Conservation (phyloP, 2,329 filamentous ascomycete species). For the Scorias spongiosa region DNA sequence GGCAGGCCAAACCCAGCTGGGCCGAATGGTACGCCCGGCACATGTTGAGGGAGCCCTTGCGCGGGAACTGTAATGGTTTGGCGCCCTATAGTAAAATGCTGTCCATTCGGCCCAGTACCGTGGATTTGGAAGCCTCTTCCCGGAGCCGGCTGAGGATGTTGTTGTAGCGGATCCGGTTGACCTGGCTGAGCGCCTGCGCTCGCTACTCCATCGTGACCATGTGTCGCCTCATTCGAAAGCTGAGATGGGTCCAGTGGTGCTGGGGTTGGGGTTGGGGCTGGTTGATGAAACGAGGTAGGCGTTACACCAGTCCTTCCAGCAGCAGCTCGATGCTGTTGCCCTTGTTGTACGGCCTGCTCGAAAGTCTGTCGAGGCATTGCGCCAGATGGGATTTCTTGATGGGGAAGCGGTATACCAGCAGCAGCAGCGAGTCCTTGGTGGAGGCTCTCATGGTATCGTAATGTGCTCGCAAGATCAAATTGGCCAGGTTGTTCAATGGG, state of each 20-base stretch:
- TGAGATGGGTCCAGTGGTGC: background rate
- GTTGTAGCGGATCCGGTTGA: background rate
- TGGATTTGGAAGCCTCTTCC: conserved; percentile 15
- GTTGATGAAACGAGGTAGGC: background rate
- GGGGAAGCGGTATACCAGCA: conserved; percentile 1
- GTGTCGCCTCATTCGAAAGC: too few relatives aligned
- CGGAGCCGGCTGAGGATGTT: conserved; percentile 6
- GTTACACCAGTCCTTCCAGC: background rate
- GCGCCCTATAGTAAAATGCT: conserved; percentile 17
- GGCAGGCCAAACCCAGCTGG: background rate
- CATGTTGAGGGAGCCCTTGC: background rate
- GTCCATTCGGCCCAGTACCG: conserved; percentile 15
- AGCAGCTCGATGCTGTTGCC: conserved; percentile 12
- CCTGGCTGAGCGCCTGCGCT: background rate
- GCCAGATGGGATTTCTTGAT: background rate
- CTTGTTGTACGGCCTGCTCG: conserved; percentile 2
- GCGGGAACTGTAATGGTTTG: conserved; percentile 9
- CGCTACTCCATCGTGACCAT: background rate
- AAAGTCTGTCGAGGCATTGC: background rate
- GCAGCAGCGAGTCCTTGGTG: conserved; percentile 6
- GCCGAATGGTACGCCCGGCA: conserved; percentile 3
- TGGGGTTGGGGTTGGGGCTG: background rate
- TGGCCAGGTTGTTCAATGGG: background rate
- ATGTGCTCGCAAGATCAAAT: background rate
- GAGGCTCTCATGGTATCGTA: background rate